Percentiles rank a stretch among this genome's conserved stretches.
Conservation (phyloP, 208 protist species). For the Trypanosomatidae sp. region DNA sequence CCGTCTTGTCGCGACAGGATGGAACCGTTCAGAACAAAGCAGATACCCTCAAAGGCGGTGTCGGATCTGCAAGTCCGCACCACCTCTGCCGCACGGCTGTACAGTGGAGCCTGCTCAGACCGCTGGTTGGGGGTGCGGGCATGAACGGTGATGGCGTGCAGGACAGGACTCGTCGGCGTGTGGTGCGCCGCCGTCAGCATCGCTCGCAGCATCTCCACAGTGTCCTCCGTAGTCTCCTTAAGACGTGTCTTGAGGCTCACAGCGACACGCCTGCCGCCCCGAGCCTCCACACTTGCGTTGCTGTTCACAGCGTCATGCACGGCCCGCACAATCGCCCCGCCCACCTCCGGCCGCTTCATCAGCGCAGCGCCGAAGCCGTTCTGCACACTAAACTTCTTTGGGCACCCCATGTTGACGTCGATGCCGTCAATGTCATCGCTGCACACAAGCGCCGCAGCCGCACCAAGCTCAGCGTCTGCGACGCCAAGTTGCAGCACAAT, state of each 20-base stretch:
- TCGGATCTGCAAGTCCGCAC: slow-evolving; percentile 35
- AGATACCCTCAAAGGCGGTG: slow-evolving; percentile 34
- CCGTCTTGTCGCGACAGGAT: slow-evolving; percentile 46
- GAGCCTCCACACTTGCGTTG: slow-evolving; percentile 10
- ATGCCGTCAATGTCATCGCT: slow-evolving; percentile 94
- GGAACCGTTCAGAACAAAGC: slow-evolving; percentile 78
- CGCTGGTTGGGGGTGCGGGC: slow-evolving; percentile 66
- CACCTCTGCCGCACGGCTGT: slow-evolving; percentile 55
- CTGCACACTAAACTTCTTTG: slow-evolving; percentile 95
- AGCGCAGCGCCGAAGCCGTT: slow-evolving; percentile 97
- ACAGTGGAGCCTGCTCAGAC: slow-evolving; percentile 55
- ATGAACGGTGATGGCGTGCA: slow-evolving; percentile 89
- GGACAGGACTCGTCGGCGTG: slow-evolving; percentile 19
- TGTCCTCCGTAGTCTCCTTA: slow-evolving; percentile 41
- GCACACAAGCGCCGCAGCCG: slow-evolving; percentile 83
- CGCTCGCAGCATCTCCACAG: slow-evolving; percentile 62
- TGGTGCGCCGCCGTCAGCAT: slow-evolving; percentile 58
- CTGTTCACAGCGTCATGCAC: slow-evolving; percentile 55
- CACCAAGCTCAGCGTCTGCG: slow-evolving; percentile 57
- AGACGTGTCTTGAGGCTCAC: slow-evolving; percentile 88
- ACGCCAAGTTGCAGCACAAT: slow-evolving; percentile 95
- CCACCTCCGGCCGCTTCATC: slow-evolving; percentile 64
- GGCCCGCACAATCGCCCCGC: slow-evolving; percentile 61
- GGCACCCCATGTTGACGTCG: slow-evolving; percentile 99
- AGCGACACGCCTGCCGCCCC: slow-evolving; percentile 33